These are phyloP conservation scores for Esteya vermicola DNA, from an alignment of 2,329 filamentous ascomycete genomes.

Conservation along the genomic window DNA sequence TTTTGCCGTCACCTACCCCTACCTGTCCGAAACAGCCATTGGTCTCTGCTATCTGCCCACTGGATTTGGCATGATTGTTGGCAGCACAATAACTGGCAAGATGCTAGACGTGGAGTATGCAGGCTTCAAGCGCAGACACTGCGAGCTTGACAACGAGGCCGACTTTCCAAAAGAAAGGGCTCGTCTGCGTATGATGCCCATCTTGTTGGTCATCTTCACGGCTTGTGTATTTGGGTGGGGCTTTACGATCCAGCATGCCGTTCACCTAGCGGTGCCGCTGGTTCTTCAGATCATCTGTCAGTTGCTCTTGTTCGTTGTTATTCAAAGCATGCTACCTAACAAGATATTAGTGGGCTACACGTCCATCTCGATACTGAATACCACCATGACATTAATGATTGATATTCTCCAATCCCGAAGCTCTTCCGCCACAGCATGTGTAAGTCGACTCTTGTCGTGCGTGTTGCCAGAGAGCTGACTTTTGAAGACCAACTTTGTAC, in stretches of 20 bases:
- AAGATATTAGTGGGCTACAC: slow-evolving; percentile 15
- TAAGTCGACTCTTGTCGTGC: background rate
- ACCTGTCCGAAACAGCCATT: slow-evolving; percentile 16
- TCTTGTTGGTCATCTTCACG: slow-evolving; percentile 13
- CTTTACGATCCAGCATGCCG: slow-evolving; percentile 13
- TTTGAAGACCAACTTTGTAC: slow-evolving; percentile 15
- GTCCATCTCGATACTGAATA: slow-evolving; percentile 17
- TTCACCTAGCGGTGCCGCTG: slow-evolving; percentile 13
- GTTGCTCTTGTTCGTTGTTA: background rate
- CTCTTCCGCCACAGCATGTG: slow-evolving; percentile 16
- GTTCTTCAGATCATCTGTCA: slow-evolving; percentile 12
- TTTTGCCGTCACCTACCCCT: slow-evolving; percentile 14
- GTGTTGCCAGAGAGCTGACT: background rate
- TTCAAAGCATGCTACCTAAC: background rate
- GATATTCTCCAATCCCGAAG: slow-evolving; percentile 16
- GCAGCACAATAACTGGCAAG: slow-evolving; percentile 15
- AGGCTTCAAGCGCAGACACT: slow-evolving; percentile 1
- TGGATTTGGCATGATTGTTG: slow-evolving; percentile 17
- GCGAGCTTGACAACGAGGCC: background rate
- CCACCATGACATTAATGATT: slow-evolving; percentile 18
- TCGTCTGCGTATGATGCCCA: slow-evolving; percentile 14
- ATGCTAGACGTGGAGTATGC: slow-evolving; percentile 17
- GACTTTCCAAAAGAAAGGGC: slow-evolving; percentile 16
- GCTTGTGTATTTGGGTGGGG: slow-evolving; percentile 15
- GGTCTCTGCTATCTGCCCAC: slow-evolving; percentile 19